These are phyloP conservation scores for Plenodomus lindquistii DNA, from an alignment of 2,329 filamentous ascomycete genomes.

Conservation along the genomic window DNA sequence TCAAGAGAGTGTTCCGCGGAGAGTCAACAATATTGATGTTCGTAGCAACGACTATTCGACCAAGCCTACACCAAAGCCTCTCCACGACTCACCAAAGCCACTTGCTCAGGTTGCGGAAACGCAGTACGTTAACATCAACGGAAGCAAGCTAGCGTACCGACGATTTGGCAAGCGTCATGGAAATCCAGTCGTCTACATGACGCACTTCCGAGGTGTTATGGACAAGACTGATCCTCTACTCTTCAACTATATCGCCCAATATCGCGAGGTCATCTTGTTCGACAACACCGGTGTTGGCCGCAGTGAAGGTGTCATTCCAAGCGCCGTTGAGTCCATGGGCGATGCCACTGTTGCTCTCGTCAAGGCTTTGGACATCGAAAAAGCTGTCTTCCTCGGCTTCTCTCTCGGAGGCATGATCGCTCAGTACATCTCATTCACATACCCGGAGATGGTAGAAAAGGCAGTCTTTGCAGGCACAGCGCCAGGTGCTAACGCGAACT, in stretches of 20 bases:
- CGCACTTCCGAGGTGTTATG: constrained; percentile 29
- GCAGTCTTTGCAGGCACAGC: constrained; percentile 52
- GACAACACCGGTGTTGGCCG: constrained; percentile 56
- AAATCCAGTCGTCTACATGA: constrained; percentile 22
- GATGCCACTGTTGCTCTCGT: constrained; percentile 27
- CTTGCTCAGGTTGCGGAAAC: constrained; percentile 9
- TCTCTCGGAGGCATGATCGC: constrained; percentile 56
- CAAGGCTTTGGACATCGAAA: constrained; percentile 32
- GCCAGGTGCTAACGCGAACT: constrained; percentile 30
- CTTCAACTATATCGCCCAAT: constrained; percentile 50
- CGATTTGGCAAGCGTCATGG: constrained; percentile 12
- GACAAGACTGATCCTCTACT: constrained; percentile 36
- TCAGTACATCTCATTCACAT: constrained; percentile 51
- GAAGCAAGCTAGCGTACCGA: constrained; percentile 22
- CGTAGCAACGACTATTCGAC: too few relatives aligned
- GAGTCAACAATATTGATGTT: too few relatives aligned
- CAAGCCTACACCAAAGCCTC: too few relatives aligned
- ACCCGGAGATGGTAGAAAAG: constrained; percentile 42
- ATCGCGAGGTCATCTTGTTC: constrained; percentile 51
- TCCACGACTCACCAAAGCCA: neutral
- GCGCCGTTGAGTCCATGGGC: constrained; percentile 46
- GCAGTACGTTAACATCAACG: constrained; percentile 11
- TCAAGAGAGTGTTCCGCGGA: too few relatives aligned
- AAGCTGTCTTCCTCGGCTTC: constrained; percentile 55
- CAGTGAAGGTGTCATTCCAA: constrained; percentile 49